phyloP scores from a whole-genome alignment of 441 rosid genomes.

The Brassica hybrid region DNA sequence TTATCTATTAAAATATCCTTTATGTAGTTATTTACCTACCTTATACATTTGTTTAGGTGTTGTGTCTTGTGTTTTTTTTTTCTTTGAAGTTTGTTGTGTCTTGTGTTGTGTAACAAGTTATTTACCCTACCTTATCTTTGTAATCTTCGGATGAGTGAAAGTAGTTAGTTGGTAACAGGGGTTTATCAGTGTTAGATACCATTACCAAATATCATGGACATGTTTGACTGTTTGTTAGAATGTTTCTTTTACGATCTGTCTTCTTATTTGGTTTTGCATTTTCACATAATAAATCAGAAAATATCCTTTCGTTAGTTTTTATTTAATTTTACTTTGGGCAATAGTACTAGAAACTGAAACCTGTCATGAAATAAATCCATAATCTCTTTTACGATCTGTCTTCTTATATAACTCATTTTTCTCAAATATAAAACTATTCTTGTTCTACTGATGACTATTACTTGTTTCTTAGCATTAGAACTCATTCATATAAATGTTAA shows the following conservation, averaged over 20 bases:
- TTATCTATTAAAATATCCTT: too few species aligned
- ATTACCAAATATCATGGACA: neutral
- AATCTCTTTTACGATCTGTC: neutral
- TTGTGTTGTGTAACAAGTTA: neutral
- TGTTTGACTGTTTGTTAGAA: slow-evolving; percentile 30
- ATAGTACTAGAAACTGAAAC: slow-evolving; percentile 2
- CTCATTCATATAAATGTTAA: neutral
- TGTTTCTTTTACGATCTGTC: slow-evolving; percentile 4
- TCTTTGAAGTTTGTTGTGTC: too few species aligned
- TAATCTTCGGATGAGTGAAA: neutral
- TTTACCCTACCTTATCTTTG: slow-evolving; percentile 18
- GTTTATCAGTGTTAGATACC: neutral
- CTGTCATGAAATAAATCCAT: neutral
- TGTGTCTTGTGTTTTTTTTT: too few species aligned
- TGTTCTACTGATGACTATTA: neutral
- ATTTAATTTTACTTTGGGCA: neutral
- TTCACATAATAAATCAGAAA: neutral
- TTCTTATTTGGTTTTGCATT: neutral
- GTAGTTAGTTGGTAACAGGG: slow-evolving; percentile 2
- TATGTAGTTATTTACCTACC: neutral
- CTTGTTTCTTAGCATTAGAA: neutral
- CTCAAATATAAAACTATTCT: neutral
- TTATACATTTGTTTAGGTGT: neutral
- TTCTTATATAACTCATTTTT: neutral
- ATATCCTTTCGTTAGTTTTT: neutral